Percentiles rank a stretch among this genome's conserved stretches.
Evolutionary conservation across 257 asterid genomes (phyloP).

Genomic region (Paraleonurus japonicus): DNA sequence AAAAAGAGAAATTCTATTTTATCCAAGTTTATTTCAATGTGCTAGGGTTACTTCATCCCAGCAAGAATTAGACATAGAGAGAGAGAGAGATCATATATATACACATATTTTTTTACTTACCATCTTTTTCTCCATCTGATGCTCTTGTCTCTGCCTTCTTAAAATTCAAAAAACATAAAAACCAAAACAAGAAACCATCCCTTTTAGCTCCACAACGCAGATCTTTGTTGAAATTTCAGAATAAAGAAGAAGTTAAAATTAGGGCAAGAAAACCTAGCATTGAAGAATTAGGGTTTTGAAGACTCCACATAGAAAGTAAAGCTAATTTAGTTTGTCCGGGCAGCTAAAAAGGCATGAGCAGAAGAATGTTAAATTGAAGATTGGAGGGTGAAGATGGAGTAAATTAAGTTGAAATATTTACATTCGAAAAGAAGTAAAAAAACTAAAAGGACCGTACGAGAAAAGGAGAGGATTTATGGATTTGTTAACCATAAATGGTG

Average conservation of each 20-base stretch:
- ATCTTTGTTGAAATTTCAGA: background rate
- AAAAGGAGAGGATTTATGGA: conserved; percentile 18
- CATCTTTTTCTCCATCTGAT: conserved; percentile 14
- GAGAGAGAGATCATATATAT: too few relatives aligned
- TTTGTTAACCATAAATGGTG: conserved; percentile 14
- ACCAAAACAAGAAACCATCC: background rate
- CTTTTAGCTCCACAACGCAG: background rate
- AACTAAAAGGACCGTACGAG: background rate
- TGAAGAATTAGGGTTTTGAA: conserved; percentile 26
- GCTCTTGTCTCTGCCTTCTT: background rate
- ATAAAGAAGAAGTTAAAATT: background rate
- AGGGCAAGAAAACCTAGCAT: conserved; percentile 2
- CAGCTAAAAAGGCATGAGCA: too few relatives aligned
- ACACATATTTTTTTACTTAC: conserved; percentile 15
- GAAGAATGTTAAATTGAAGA: background rate
- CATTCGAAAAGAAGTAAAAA: conserved; percentile 1
- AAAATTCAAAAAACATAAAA: background rate
- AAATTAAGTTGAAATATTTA: background rate
- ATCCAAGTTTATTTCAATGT: background rate
- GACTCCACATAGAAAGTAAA: background rate
- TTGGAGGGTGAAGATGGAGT: background rate
- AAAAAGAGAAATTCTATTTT: background rate
- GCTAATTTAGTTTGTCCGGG: too few relatives aligned
- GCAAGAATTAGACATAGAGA: background rate
- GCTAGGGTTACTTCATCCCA: conserved; percentile 16